These are phyloP conservation scores for Phaffomyces antillensis DNA, from an alignment of 805 yeast species.

Conservation along the genomic window DNA sequence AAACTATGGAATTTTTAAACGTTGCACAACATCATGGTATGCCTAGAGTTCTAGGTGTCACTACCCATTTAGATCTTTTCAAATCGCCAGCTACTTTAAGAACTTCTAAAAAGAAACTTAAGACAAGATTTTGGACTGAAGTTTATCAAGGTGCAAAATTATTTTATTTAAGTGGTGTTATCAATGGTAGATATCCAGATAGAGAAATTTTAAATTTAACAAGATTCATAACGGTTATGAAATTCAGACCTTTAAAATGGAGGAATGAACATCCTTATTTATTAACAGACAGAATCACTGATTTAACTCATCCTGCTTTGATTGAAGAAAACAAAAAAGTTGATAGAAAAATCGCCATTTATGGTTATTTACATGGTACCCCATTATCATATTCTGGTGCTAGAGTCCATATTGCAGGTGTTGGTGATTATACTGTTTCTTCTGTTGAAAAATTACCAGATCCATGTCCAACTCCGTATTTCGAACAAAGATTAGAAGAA, in stretches of 20 bases:
- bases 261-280: slow-evolving; percentile 96
- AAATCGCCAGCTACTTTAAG: slow-evolving; percentile 83
- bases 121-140: slow-evolving; percentile 97
- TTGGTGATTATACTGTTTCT: slow-evolving; percentile 78
- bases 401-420: slow-evolving; percentile 89
- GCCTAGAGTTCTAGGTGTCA: slow-evolving; percentile 93
- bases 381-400: slow-evolving; percentile 65
- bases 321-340: slow-evolving; percentile 74
- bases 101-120: slow-evolving; percentile 84
- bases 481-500: slow-evolving; percentile 79
- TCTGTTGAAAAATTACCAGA: slow-evolving; percentile 88
- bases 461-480: slow-evolving; percentile 97
- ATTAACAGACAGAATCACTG: slow-evolving; percentile 86
- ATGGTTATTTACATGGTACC: slow-evolving; percentile 94
- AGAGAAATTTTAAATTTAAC: slow-evolving; percentile 88
- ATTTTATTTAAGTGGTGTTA: slow-evolving; percentile 89
- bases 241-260: slow-evolving; percentile 98
- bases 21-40: slow-evolving; percentile 97
- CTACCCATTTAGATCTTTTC: slow-evolving; percentile 93
- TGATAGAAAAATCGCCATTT: slow-evolving; percentile 85
- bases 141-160: slow-evolving; percentile 97
- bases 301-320: slow-evolving; percentile 83
- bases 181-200: slow-evolving; percentile 97
- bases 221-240: slow-evolving; percentile 93
- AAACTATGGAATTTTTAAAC: slow-evolving; percentile 96